These are phyloP conservation scores for Aspergillus chevalieri DNA, from an alignment of 2,329 filamentous ascomycete species.

Conservation along the genomic window DNA sequence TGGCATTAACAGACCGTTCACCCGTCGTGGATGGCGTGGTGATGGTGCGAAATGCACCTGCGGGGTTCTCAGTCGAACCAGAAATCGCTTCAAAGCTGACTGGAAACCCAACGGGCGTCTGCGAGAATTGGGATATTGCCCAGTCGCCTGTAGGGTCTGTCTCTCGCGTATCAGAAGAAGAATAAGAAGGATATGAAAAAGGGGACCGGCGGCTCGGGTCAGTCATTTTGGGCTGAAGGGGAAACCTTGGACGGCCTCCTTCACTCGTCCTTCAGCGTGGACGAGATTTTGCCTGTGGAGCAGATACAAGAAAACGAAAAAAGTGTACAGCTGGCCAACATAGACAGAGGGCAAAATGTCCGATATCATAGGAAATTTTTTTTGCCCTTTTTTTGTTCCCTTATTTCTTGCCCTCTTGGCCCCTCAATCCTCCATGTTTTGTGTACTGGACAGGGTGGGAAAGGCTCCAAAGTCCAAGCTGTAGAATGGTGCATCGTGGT, in stretches of 20 bases:
- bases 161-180: constrained; percentile 11
- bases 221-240: constrained; percentile 13
- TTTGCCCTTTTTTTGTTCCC: background rate
- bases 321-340: background rate
- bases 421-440: background rate
- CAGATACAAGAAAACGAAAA: background rate
- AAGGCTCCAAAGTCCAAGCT: background rate
- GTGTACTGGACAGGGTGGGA: background rate
- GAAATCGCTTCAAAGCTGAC: constrained; percentile 11
- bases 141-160: constrained; percentile 12
- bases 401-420: background rate
- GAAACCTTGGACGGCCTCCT: constrained; percentile 5
- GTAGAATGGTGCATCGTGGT: constrained; percentile 8
- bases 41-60: constrained; percentile 5
- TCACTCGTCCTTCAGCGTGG: constrained; percentile 7
- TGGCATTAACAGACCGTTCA: constrained; percentile 19
- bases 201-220: constrained; percentile 14
- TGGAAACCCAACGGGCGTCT: constrained; percentile 10
- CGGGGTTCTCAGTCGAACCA: constrained; percentile 8
- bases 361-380: background rate
- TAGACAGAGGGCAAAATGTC: background rate
- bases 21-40: constrained; percentile 4
- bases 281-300: background rate
- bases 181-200: constrained; percentile 10
- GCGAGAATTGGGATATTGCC: constrained; percentile 12